Evolutionary conservation across 108 stramenopile species (phyloP), one percentile per base, ranked within the genome.

Genomic region (Discostella stelligeroides): DNA sequence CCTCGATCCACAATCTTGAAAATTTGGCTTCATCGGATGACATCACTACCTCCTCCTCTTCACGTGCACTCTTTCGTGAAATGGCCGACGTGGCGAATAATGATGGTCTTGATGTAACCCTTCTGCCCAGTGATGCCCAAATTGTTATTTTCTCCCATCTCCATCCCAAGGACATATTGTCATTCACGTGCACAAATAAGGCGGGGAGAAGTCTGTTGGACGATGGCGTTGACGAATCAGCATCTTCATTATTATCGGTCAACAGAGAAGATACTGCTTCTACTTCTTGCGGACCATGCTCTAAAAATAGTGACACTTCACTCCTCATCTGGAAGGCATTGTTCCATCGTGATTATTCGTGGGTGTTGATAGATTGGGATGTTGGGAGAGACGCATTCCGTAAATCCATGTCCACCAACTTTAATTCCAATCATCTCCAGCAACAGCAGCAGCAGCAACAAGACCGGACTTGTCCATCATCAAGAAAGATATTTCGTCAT

Each of bases 311-410:
- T 18, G 50, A 73, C 60, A 58, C 46, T 15, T 46, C 76, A 3
- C 14, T 72, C 15, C 47, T 77, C 29, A 64, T 94, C 53, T 94
- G 93, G 93, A 85, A 84, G 49, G 50, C 73, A 10, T 63, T 92
- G 4, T 94, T 89, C 80, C 45, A 68, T 24, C 80, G 93, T 30
- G 93, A 94, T 68, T 94, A 82, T 74, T 77, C 80, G 18, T 91
- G 88, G 88, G 51, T 91, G 12, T 61, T 94, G 23, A 38, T 67
- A 21, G 38, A 72, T 18, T 94, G 92, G 92, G 41, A 85, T 2
- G 64, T 88, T 62, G 92, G 92, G 41, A 76, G 51, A 23, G 62
- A 79, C 17, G 88, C 89, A 10, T 63, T 82, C 11, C n/a, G 68
- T 30, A 76, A 90, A 51, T 88, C 86, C 4, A 68, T 74, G 54